Evolutionary conservation across 495 filamentous ascomycete species (phyloP), one percentile per base, ranked within the genome.

Genomic region (Acidiella bohemica): DNA sequence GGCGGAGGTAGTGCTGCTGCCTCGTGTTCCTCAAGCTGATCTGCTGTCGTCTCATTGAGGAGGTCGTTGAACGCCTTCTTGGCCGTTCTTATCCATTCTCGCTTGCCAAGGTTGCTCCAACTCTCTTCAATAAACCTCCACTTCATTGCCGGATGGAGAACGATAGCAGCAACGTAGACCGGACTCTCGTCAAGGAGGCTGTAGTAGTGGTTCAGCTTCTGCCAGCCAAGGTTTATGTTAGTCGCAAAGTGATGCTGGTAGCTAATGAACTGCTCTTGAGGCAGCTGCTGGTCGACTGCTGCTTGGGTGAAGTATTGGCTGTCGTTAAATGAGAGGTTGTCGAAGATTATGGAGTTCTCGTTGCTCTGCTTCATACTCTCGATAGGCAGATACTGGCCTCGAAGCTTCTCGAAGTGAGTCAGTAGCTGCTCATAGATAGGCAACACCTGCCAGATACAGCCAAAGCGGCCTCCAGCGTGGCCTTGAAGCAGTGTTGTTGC

Each of bases 191-290:
- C 42, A 18, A 32, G 23, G 5, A 27, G 18, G 18, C 28, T 16
- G 34, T 44, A 44, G n/a, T 44, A 44, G 35, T 18, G 7, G 9
- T 44, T 25, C 7, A 39, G 35, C 42, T 39, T 39, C 23, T 37
- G 14, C 42, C 23, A 44, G 42, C 16, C 42, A 18, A 22, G 37
- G 14, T 44, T 39, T 14, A 44, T 44, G 24, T 27, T 25, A n/a
- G 26, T 31, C 11, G 20, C 28, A 19, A 44, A 35, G 42, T 44
- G 35, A 23, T 43, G 16, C 32, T 43, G 20, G 24, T 16, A 24
- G 35, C 19, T 38, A 19, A 26, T 25, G n/a, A n/a, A n/a, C n/a
- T n/a, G n/a, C n/a, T n/a, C n/a, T n/a, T n/a, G n/a, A n/a, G n/a
- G n/a, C n/a, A n/a, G n/a, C n/a, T n/a, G n/a, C n/a, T n/a, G n/a